These are phyloP conservation scores for Penicillium canescens DNA, from an alignment of 495 filamentous ascomycete genomes.

Conservation along the genomic window DNA sequence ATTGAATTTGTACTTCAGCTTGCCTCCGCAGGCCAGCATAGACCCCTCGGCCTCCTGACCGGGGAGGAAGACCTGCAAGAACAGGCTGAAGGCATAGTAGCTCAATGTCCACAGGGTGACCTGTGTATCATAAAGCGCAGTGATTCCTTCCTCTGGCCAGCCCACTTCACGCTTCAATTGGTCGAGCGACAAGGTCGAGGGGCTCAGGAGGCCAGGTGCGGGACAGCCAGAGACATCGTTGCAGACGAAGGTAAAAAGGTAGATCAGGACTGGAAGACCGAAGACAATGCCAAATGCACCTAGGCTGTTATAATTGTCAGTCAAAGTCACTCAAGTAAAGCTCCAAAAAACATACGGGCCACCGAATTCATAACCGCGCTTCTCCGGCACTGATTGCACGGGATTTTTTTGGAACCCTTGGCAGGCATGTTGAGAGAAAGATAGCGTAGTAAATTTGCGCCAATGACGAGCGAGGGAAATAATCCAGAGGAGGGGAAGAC, in stretches of 20 bases:
- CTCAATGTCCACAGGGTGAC: conserved; percentile 66
- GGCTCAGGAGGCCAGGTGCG: conserved; percentile 77
- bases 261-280: conserved; percentile 73
- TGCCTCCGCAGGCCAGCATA: conserved; percentile 66
- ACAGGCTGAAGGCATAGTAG: conserved; percentile 77
- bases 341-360: conserved; percentile 70
- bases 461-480: conserved; percentile 2
- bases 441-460: background rate
- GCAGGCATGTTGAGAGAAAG: conserved; percentile 25
- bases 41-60: conserved; percentile 71
- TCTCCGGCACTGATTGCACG: conserved; percentile 45
- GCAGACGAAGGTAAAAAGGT: conserved; percentile 78
- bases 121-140: conserved; percentile 59
- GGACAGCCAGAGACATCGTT: conserved; percentile 93
- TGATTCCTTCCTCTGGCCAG: conserved; percentile 69
- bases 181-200: conserved; percentile 67
- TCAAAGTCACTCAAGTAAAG: conserved; percentile 6
- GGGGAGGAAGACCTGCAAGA: conserved; percentile 77
- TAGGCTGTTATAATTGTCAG: conserved; percentile 51
- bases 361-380: conserved; percentile 75
- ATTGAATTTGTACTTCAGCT: conserved; percentile 88
- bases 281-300: conserved; percentile 75
- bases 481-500: background rate
- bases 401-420: conserved; percentile 21
- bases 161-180: conserved; percentile 74